Percentiles rank a stretch among this genome's conserved stretches.
Evolutionary conservation across 306 rosid species (phyloP).

Genomic region (Malus asiatica): DNA sequence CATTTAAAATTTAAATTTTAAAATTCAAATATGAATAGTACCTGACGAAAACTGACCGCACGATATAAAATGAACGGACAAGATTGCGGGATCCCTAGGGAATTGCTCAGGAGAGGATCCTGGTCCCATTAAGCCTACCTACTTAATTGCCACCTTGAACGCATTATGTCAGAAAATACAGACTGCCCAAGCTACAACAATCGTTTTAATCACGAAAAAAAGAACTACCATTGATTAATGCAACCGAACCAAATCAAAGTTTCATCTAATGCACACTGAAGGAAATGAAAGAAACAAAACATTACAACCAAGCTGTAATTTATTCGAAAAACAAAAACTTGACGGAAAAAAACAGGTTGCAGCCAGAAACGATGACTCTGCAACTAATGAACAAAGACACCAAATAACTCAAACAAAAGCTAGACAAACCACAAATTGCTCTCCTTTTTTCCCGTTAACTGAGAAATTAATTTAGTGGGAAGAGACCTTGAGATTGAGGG

Average conservation of each 20-base stretch:
- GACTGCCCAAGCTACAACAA: neutral
- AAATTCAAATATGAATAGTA: no score
- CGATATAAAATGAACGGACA: no score
- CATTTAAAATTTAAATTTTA: no score
- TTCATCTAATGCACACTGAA: neutral
- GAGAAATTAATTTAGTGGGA: constrained; percentile 39
- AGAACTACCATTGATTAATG: neutral
- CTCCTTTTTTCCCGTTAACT: neutral
- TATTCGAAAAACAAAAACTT: neutral
- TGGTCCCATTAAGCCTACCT: neutral
- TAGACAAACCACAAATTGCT: neutral
- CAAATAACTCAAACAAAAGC: neutral
- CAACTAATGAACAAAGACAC: neutral
- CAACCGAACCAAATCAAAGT: neutral
- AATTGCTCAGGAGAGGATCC: no score
- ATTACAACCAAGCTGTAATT: neutral
- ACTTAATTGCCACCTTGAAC: neutral
- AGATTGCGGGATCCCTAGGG: no score
- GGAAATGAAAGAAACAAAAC: neutral
- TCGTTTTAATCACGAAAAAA: neutral
- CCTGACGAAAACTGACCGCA: no score
- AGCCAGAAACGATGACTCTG: neutral
- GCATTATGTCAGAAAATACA: neutral
- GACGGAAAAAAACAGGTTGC: neutral
- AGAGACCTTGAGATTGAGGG: constrained; percentile 57